Conservation (phyloP, 75 land plant species). For the Picea glauca region DNA sequence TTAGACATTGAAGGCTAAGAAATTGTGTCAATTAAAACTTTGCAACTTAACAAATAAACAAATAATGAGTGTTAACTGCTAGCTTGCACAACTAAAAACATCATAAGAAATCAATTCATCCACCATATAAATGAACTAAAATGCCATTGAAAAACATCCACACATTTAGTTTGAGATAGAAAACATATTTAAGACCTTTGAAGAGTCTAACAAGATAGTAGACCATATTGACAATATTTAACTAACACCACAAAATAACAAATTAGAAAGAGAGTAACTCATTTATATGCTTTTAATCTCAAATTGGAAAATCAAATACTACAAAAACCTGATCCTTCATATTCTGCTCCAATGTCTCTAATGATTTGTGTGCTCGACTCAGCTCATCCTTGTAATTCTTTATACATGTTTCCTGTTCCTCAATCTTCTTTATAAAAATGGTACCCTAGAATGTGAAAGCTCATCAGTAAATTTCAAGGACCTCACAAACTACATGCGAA, state of each 20-base stretch:
- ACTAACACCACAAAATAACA: neutral
- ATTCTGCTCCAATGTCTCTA: slow-evolving; percentile 3
- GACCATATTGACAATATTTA: neutral
- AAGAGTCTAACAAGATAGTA: neutral
- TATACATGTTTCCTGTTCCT: slow-evolving; percentile 1
- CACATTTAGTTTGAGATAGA: neutral
- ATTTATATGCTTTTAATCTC: neutral
- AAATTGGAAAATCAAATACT: neutral
- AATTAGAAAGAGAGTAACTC: neutral
- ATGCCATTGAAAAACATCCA: neutral
- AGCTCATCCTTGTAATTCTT: neutral
- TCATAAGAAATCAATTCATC: neutral
- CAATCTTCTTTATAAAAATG: neutral
- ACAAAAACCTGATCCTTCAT: slow-evolving; percentile 8
- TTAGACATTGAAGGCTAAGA: no score
- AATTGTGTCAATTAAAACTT: neutral
- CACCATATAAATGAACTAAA: neutral
- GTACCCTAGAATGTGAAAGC: neutral
- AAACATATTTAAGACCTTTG: neutral
- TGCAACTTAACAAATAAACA: neutral
- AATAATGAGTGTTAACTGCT: neutral
- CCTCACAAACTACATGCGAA: neutral
- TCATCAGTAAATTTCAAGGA: neutral
- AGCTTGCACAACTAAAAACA: no score
- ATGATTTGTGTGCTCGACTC: neutral